These are phyloP conservation scores for Argentina anserina DNA, from an alignment of 306 rosid species.

Conservation along the genomic window DNA sequence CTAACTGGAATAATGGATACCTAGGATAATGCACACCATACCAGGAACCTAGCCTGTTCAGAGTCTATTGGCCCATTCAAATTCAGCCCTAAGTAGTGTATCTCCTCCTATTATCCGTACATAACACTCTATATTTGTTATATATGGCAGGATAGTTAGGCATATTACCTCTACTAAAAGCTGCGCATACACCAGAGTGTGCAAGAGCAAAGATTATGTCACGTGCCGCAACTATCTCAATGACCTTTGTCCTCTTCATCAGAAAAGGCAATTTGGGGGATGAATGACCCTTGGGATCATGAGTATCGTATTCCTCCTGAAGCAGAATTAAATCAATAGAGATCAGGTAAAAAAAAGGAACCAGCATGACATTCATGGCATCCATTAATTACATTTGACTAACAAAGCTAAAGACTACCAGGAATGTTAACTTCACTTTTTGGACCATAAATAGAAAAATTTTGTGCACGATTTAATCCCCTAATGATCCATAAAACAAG, in stretches of 20 bases:
- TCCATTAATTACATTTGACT: neutral
- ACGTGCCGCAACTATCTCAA: constrained; percentile 73
- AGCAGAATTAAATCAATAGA: neutral
- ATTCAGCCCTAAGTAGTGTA: neutral
- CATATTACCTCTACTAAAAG: constrained; percentile 65
- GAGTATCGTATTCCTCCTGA: constrained; percentile 65
- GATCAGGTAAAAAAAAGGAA: neutral
- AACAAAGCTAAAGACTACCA: neutral
- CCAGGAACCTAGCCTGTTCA: neutral
- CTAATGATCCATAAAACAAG: neutral
- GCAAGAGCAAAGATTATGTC: constrained; percentile 62
- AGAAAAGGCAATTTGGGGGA: constrained; percentile 52
- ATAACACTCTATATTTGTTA: neutral
- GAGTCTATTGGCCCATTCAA: neutral
- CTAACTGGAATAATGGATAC: neutral
- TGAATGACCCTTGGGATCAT: constrained; percentile 55
- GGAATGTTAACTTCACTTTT: neutral
- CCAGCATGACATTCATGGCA: neutral
- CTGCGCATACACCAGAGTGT: constrained; percentile 78
- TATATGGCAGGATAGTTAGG: neutral
- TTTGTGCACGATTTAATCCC: neutral
- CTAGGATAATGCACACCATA: neutral
- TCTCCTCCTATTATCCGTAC: neutral
- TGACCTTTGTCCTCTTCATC: constrained; percentile 65
- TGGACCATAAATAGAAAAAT: neutral